A percentile compares a stretch with the other conserved stretches of the same genome.
Conservation (phyloP, 148 eudicot species). For the Persicaria maculosa region DNA sequence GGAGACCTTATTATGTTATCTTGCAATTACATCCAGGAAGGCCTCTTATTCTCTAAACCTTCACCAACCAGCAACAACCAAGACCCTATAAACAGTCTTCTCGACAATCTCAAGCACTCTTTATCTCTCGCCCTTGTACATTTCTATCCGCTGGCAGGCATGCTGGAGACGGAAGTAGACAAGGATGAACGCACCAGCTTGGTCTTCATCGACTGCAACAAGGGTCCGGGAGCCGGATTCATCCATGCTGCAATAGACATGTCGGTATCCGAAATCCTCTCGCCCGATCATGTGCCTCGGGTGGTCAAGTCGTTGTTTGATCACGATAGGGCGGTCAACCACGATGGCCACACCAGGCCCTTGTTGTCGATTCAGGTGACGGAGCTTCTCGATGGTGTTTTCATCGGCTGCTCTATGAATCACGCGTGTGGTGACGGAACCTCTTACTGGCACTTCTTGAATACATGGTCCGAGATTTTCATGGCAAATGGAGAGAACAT, state of each 20-base stretch:
- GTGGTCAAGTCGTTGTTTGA: conserved; percentile 20
- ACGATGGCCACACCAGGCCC: conserved; percentile 22
- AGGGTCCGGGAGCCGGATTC: conserved; percentile 10
- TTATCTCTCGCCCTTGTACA: conserved; percentile 10
- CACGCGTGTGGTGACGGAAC: conserved; percentile 24
- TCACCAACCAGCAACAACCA: no score
- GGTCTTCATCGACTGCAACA: conserved; percentile 12
- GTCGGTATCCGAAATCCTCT: neutral
- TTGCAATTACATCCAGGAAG: conserved; percentile 13
- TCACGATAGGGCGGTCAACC: conserved; percentile 18
- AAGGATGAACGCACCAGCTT: neutral
- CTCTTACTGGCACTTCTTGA: conserved; percentile 28
- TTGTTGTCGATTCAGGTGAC: conserved; percentile 25
- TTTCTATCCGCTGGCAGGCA: conserved; percentile 9
- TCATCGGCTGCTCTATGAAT: conserved; percentile 20
- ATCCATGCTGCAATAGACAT: conserved; percentile 6
- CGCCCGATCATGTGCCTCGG: neutral
- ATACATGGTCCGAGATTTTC: conserved; percentile 20
- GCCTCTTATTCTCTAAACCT: conserved; percentile 11
- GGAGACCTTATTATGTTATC: conserved; percentile 15
- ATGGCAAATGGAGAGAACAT: conserved; percentile 8
- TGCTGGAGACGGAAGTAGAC: neutral
- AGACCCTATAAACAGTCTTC: neutral
- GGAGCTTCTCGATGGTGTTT: conserved; percentile 23
- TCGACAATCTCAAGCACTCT: neutral